phyloP scores from a whole-genome alignment of 2,329 filamentous ascomycete genomes.

The Nemania diffusa region DNA sequence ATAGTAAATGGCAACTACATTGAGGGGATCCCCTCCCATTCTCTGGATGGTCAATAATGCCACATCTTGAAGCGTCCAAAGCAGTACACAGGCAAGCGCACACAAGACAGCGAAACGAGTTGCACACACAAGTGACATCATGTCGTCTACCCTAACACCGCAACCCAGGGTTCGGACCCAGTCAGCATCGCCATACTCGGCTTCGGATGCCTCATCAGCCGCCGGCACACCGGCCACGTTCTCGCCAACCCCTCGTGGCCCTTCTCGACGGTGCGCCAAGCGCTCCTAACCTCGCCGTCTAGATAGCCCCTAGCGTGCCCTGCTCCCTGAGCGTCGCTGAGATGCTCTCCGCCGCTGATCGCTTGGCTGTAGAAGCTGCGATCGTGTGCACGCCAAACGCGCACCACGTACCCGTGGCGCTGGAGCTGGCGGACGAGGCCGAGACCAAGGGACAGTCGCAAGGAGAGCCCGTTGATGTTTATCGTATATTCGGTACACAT shows the following conservation, averaged over 20 bases:
- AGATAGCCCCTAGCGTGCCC: constrained; percentile 18
- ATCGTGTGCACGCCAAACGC: constrained; percentile 21
- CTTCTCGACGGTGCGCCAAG: constrained; percentile 18
- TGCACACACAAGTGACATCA: too few relatives aligned
- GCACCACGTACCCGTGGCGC: constrained; percentile 13
- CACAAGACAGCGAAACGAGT: too few relatives aligned
- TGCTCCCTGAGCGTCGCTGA: constrained; percentile 13
- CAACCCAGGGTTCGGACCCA: not conserved
- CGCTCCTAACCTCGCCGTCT: constrained; percentile 8
- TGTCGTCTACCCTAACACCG: not conserved
- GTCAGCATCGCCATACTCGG: constrained; percentile 19
- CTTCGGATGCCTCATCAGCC: constrained; percentile 15
- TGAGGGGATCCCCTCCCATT: too few relatives aligned
- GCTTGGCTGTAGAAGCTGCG: constrained; percentile 1
- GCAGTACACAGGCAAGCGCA: too few relatives aligned
- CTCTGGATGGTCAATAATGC: too few relatives aligned
- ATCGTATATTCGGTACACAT: constrained; percentile 18
- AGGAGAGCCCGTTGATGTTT: constrained; percentile 15
- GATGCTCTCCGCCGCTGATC: constrained; percentile 9
- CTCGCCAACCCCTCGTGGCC: constrained; percentile 13
- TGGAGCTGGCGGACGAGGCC: constrained; percentile 15
- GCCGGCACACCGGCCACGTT: constrained; percentile 15
- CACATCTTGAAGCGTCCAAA: too few relatives aligned
- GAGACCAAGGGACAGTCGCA: constrained; percentile 10
- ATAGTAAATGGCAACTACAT: too few relatives aligned